These are phyloP conservation scores for Trichoderma sp. DNA, from an alignment of 2,329 filamentous ascomycete species.

Conservation along the genomic window DNA sequence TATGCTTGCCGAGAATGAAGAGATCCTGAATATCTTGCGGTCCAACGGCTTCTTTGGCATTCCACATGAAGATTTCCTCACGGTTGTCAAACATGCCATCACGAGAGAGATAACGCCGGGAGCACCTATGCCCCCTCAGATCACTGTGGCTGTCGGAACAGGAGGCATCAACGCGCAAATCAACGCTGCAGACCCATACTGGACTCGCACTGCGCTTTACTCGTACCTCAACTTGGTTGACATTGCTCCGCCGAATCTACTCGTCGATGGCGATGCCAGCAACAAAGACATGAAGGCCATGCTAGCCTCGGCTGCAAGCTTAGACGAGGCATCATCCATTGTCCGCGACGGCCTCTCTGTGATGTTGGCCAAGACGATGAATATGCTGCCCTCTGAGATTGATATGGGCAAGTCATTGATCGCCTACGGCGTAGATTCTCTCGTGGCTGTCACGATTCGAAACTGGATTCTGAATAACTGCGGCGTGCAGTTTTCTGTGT, in stretches of 20 bases:
- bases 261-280: conserved; percentile 20
- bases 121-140: conserved; percentile 41
- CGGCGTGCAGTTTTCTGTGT: conserved; percentile 44
- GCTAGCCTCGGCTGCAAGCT: conserved; percentile 31
- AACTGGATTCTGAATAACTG: conserved; percentile 49
- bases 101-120: conserved; percentile 31
- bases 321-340: conserved; percentile 32
- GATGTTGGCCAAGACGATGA: conserved; percentile 46
- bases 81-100: conserved; percentile 46
- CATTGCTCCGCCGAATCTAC: conserved; percentile 34
- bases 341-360: conserved; percentile 36
- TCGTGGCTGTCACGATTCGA: conserved; percentile 51
- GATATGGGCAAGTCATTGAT: conserved; percentile 39
- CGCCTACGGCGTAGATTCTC: conserved; percentile 51
- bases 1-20: conserved; percentile 51
- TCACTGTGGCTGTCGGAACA: conserved; percentile 53
- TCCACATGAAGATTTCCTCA: conserved; percentile 48
- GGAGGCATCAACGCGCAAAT: conserved; percentile 53
- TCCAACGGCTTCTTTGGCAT: conserved; percentile 54
- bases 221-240: conserved; percentile 48
- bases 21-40: conserved; percentile 46
- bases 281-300: conserved; percentile 32
- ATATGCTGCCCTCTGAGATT: conserved; percentile 44
- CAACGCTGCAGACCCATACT: conserved; percentile 51
- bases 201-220: conserved; percentile 50